A percentile compares a stretch with the other conserved stretches of the same genome.
phyloP scores from a whole-genome alignment of 2,329 filamentous ascomycete genomes.

The Ascochyta viciae-villosae region DNA sequence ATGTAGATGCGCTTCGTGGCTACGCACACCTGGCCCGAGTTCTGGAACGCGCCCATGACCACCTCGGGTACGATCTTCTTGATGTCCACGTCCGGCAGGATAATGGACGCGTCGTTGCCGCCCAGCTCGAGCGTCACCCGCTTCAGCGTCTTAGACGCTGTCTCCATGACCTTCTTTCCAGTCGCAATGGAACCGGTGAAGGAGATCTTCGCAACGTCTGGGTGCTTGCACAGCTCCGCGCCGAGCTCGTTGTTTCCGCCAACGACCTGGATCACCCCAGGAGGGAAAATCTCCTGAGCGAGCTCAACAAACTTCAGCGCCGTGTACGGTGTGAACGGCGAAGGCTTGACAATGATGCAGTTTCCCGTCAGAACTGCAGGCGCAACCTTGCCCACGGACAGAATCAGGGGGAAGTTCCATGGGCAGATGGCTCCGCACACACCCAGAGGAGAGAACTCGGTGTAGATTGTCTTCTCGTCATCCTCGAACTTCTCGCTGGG shows the following conservation, averaged over 20 bases:
- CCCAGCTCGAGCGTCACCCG: conserved; percentile 67
- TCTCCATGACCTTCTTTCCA: conserved; percentile 67
- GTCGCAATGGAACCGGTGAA: conserved; percentile 69
- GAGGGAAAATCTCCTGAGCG: conserved; percentile 64
- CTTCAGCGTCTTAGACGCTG: conserved; percentile 65
- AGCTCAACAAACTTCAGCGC: conserved; percentile 68
- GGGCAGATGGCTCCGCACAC: conserved; percentile 52
- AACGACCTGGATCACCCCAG: conserved; percentile 68
- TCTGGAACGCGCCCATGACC: conserved; percentile 61
- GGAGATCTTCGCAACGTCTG: conserved; percentile 66
- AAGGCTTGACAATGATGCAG: conserved; percentile 64
- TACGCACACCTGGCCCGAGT: conserved; percentile 60
- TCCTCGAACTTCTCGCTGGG: conserved; percentile 52
- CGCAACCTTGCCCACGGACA: conserved; percentile 62
- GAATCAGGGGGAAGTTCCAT: conserved; percentile 62
- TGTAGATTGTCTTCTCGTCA: conserved; percentile 56
- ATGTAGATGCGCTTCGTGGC: conserved; percentile 49
- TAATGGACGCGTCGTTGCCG: conserved; percentile 68
- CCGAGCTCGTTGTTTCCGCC: conserved; percentile 68
- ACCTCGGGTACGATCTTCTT: conserved; percentile 58
- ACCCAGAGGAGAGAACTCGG: conserved; percentile 56
- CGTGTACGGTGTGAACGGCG: conserved; percentile 64
- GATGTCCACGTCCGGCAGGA: conserved; percentile 65
- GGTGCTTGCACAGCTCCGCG: conserved; percentile 65
- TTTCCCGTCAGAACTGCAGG: conserved; percentile 66